These are phyloP conservation scores for Quercus variabilis DNA, from an alignment of 306 rosid species.

Conservation along the genomic window DNA sequence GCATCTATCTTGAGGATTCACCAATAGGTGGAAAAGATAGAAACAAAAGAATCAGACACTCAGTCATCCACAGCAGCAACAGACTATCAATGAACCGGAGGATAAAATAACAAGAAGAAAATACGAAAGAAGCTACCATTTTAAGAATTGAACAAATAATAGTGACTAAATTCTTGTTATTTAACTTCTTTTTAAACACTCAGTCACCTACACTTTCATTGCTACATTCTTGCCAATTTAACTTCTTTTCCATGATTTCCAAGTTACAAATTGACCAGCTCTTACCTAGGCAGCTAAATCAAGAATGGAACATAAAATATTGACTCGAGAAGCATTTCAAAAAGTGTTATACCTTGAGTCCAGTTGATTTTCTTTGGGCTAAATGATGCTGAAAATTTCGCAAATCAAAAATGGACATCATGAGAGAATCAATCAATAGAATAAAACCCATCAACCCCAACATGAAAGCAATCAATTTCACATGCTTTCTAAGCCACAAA, in stretches of 20 bases:
- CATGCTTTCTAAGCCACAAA: conserved; percentile 58
- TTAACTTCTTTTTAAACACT: too few species aligned
- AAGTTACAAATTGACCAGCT: not conserved
- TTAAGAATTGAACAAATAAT: too few species aligned
- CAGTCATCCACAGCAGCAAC: not conserved
- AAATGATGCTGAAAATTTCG: conserved; percentile 34
- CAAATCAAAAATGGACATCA: conserved; percentile 60
- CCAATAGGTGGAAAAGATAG: not conserved
- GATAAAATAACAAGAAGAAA: not conserved
- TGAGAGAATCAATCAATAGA: conserved; percentile 67
- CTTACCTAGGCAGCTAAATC: not conserved
- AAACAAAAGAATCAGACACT: not conserved
- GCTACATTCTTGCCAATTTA: not conserved
- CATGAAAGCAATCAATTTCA: conserved; percentile 51
- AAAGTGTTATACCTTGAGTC: conserved; percentile 34
- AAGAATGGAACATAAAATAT: not conserved
- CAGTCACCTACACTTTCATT: not conserved
- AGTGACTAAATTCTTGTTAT: too few species aligned
- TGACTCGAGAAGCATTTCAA: not conserved
- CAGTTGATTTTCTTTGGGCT: conserved; percentile 34
- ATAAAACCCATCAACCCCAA: conserved; percentile 60
- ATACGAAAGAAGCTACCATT: not conserved
- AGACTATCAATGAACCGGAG: not conserved
- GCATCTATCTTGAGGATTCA: not conserved
- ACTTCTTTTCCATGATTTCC: not conserved